Percentiles rank a stretch among this genome's conserved stretches.
Conservation (phyloP, 2,329 filamentous ascomycete species). For the Fusarium verrucosum region DNA sequence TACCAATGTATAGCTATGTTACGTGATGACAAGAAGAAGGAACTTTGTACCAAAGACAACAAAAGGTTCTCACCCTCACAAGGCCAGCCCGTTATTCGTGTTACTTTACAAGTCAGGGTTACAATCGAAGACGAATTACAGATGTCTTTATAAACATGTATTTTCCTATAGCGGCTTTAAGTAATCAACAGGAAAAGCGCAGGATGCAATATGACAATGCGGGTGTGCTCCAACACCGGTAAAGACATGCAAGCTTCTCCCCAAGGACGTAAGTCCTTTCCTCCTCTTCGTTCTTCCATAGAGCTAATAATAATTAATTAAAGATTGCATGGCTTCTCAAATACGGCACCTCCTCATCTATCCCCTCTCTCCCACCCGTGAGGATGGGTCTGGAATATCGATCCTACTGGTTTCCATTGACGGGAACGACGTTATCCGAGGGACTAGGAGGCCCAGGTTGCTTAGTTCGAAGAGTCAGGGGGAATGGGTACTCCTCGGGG, state of each 20-base stretch:
- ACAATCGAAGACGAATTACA: not conserved
- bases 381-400: constrained; percentile 3
- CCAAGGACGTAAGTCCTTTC: constrained; percentile 1
- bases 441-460: constrained; percentile 48
- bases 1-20: too few species aligned
- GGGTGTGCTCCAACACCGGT: constrained; percentile 35
- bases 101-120: not conserved
- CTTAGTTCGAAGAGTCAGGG: constrained; percentile 66
- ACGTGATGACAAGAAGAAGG: too few species aligned
- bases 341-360: constrained; percentile 23
- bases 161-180: constrained; percentile 20
- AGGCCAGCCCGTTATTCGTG: not conserved
- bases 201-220: constrained; percentile 34
- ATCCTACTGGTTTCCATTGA: constrained; percentile 41
- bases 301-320: constrained; percentile 31
- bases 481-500: constrained; percentile 73
- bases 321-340: constrained; percentile 19
- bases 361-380: not conserved
- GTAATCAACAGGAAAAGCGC: constrained; percentile 32
- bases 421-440: constrained; percentile 36
- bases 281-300: constrained; percentile 1
- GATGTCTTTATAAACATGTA: constrained; percentile 21
- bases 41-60: not conserved
- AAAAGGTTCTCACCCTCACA: not conserved
- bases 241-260: constrained; percentile 37